Evolutionary conservation across 495 filamentous ascomycete genomes (phyloP).

Genomic region (Penicillium bovifimosum): DNA sequence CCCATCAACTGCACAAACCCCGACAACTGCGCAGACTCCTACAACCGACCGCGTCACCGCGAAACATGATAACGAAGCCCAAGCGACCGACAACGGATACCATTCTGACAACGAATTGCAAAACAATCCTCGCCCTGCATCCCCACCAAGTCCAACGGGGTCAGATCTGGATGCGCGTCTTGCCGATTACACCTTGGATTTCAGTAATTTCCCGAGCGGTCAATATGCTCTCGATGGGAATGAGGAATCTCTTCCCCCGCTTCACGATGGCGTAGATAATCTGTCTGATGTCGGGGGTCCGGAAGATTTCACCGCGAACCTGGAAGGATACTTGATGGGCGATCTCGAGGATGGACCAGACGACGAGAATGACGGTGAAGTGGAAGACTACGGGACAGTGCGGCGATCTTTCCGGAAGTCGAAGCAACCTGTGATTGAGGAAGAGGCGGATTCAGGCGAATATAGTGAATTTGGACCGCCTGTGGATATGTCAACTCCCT

Average conservation of each 20-base stretch:
- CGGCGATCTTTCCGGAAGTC: conserved; percentile 13
- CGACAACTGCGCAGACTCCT: conserved; percentile 25
- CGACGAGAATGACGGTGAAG: conserved; percentile 13
- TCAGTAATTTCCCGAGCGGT: conserved; percentile 40
- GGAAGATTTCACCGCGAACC: conserved; percentile 47
- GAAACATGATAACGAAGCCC: conserved; percentile 1
- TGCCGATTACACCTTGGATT: conserved; percentile 44
- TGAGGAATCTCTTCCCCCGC: conserved; percentile 24
- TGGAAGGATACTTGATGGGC: conserved; percentile 46
- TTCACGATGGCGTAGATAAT: conserved; percentile 23
- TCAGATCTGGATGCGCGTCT: conserved; percentile 40
- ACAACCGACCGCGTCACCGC: conserved; percentile 15
- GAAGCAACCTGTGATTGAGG: conserved; percentile 30
- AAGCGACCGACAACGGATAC: conserved; percentile 1
- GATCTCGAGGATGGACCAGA: conserved; percentile 16
- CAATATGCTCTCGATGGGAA: conserved; percentile 25
- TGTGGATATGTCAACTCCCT: conserved; percentile 45
- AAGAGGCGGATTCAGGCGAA: conserved; percentile 34
- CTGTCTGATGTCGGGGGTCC: conserved; percentile 47
- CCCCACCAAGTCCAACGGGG: conserved; percentile 23
- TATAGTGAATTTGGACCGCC: conserved; percentile 45
- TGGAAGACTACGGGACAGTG: conserved; percentile 9
- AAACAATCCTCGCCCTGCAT: conserved; percentile 17
- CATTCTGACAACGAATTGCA: conserved; percentile 17
- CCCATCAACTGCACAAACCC: conserved; percentile 23